Conservation (phyloP, 371 early-diverging fungal genomes). For the Apophysomyces trapeziformis region DNA sequence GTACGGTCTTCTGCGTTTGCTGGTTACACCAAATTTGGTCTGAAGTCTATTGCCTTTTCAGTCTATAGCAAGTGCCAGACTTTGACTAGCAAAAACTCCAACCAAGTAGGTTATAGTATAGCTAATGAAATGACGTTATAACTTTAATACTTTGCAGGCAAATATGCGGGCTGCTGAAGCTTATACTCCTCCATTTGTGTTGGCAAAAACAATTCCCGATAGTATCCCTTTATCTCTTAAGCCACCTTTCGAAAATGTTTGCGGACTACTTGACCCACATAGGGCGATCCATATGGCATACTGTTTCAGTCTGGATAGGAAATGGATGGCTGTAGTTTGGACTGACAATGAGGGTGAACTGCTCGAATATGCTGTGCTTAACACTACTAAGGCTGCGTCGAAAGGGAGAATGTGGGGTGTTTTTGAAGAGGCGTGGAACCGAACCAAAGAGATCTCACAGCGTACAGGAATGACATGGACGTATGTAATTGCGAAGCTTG, state of each 20-base stretch:
- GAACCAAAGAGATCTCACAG: constrained; percentile 30
- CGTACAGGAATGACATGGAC: constrained; percentile 29
- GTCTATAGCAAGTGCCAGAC: constrained; percentile 61
- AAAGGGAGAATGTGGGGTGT: constrained; percentile 15
- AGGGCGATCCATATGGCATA: constrained; percentile 62
- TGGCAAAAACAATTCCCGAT: constrained; percentile 49
- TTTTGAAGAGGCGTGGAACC: constrained; percentile 41
- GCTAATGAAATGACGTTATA: background rate
- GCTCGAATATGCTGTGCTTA: constrained; percentile 47
- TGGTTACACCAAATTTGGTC: constrained; percentile 57
- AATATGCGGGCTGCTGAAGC: constrained; percentile 33
- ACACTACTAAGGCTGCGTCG: constrained; percentile 10
- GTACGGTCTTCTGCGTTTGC: constrained; percentile 56
- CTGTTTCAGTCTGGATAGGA: constrained; percentile 58
- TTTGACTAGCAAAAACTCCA: constrained; percentile 37
- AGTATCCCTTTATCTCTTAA: constrained; percentile 48
- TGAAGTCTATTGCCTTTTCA: constrained; percentile 66
- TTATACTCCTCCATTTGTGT: constrained; percentile 59
- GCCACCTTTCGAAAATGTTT: constrained; percentile 30
- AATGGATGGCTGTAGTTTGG: constrained; percentile 63
- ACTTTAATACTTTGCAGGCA: background rate
- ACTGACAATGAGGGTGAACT: constrained; percentile 64
- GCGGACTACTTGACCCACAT: constrained; percentile 35
- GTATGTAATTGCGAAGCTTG: constrained; percentile 41
- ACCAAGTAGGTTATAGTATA: constrained; percentile 17